Conservation (phyloP, 2,329 filamentous ascomycete genomes). For the Amauroascus niger region DNA sequence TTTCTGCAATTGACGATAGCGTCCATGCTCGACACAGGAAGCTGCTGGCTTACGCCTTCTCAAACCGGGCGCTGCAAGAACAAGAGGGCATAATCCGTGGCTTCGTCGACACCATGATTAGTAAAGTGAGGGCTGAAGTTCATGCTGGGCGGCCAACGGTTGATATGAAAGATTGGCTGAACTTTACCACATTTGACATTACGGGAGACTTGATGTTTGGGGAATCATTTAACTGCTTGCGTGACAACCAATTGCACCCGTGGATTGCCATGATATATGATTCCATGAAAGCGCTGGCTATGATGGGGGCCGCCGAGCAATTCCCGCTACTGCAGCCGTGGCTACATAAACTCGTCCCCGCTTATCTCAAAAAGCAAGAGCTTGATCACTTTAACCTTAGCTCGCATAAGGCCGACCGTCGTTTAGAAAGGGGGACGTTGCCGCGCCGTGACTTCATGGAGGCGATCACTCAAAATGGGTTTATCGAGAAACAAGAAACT, state of each 20-base stretch:
- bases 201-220: conserved; percentile 28
- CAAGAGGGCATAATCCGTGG: conserved; percentile 29
- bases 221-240: conserved; percentile 25
- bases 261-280: conserved; percentile 23
- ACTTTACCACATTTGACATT: conserved; percentile 28
- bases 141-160: conserved; percentile 13
- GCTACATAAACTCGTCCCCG: conserved; percentile 15
- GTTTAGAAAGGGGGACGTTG: background rate
- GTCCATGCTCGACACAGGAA: conserved; percentile 18
- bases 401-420: conserved; percentile 7
- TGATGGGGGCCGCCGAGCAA: conserved; percentile 4
- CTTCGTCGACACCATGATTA: conserved; percentile 28
- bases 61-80: conserved; percentile 30
- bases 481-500: background rate
- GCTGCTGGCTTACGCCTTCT: conserved; percentile 32
- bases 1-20: conserved; percentile 2
- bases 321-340: conserved; percentile 15
- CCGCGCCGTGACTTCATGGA: conserved; percentile 5
- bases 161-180: conserved; percentile 26
- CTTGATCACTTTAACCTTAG: conserved; percentile 11
- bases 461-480: background rate
- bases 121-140: conserved; percentile 17
- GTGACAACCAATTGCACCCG: conserved; percentile 21
- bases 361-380: background rate
- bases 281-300: conserved; percentile 12